These are phyloP conservation scores for Tothia fuscella DNA, from an alignment of 2,329 filamentous ascomycete genomes.

Conservation along the genomic window DNA sequence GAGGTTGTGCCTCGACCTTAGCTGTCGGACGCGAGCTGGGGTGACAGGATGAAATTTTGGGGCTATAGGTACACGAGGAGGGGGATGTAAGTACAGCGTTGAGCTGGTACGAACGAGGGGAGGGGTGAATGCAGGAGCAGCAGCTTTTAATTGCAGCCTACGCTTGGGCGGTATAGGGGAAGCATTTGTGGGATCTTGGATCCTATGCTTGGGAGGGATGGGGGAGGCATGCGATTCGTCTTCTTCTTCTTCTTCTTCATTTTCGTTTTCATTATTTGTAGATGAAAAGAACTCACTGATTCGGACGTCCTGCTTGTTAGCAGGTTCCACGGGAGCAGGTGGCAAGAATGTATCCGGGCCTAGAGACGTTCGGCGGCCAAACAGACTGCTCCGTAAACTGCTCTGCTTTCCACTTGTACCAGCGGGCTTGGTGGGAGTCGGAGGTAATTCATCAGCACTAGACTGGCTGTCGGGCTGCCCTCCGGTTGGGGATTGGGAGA, in stretches of 20 bases:
- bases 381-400: constrained; percentile 38
- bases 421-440: constrained; percentile 76
- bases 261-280: constrained; percentile 12
- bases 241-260: constrained; percentile 22
- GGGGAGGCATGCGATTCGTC: constrained; percentile 23
- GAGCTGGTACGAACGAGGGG: constrained; percentile 24
- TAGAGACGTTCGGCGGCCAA: constrained; percentile 34
- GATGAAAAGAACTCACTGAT: constrained; percentile 26
- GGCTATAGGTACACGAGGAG: no score
- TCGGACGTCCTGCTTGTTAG: constrained; percentile 17
- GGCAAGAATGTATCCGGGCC: constrained; percentile 35
- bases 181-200: neutral
- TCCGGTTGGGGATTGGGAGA: constrained; percentile 46
- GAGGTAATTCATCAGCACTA: constrained; percentile 66
- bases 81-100: neutral
- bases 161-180: no score
- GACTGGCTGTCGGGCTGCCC: constrained; percentile 45
- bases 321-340: constrained; percentile 21
- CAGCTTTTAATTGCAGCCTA: no score
- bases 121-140: constrained; percentile 21
- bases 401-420: constrained; percentile 31
- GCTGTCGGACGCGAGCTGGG: neutral
- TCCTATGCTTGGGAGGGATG: constrained; percentile 22
- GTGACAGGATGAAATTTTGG: constrained; percentile 1
- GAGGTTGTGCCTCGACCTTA: constrained; percentile 1